These are phyloP conservation scores for Penicillium crystallinum DNA, from an alignment of 495 filamentous ascomycete species.

Conservation along the genomic window DNA sequence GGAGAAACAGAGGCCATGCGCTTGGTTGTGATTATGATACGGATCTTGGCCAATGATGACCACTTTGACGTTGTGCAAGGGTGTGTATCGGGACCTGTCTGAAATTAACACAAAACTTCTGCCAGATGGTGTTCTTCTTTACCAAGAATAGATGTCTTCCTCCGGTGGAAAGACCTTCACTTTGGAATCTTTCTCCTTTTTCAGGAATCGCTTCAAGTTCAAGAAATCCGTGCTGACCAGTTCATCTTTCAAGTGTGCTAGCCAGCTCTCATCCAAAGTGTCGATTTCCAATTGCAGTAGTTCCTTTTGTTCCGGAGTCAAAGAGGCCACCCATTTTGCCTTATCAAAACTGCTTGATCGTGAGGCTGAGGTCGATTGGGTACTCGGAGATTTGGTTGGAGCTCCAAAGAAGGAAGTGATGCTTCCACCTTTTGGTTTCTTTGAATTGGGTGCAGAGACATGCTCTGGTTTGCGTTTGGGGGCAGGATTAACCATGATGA, in stretches of 20 bases:
- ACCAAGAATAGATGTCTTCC: conserved; percentile 95
- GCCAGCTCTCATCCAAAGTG: conserved; percentile 85
- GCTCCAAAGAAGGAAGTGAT: conserved; percentile 64
- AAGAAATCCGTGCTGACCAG: conserved; percentile 72
- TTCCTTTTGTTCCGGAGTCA: conserved; percentile 75
- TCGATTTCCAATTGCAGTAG: conserved; percentile 85
- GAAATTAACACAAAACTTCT: conserved; percentile 2
- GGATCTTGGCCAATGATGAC: conserved; percentile 95
- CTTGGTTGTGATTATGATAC: conserved; percentile 94
- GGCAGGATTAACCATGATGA: conserved; percentile 27
- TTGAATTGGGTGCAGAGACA: conserved; percentile 25
- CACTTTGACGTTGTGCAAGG: conserved; percentile 76
- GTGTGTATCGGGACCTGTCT: conserved; percentile 80
- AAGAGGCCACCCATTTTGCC: conserved; percentile 70
- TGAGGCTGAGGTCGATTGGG: conserved; percentile 15
- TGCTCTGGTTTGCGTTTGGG: conserved; percentile 36
- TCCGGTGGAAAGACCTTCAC: conserved; percentile 79
- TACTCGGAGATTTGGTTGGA: conserved; percentile 39
- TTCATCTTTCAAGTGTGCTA: conserved; percentile 80
- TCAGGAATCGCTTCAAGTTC: conserved; percentile 80
- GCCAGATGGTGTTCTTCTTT: conserved; percentile 12
- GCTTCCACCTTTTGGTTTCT: conserved; percentile 64
- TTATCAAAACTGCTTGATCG: conserved; percentile 69
- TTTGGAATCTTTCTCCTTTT: conserved; percentile 64
- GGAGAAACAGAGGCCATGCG: conserved; percentile 92